Evolutionary conservation across 345 rosid genomes (phyloP).

Genomic region (Aegle marmelos): DNA sequence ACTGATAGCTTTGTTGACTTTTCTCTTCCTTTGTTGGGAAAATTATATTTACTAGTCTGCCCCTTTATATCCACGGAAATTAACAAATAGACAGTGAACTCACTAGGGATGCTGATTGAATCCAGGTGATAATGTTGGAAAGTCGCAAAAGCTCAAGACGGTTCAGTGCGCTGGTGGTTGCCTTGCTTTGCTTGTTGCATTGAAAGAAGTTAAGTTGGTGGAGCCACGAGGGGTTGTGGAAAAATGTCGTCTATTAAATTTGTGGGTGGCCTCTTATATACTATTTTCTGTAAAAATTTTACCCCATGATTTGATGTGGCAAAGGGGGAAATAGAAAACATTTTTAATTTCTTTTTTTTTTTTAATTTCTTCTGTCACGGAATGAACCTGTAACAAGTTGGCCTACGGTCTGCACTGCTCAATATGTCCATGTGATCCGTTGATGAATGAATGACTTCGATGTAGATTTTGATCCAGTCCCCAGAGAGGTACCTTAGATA

Average conservation of each 20-base stretch:
- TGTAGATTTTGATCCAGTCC: too few species aligned
- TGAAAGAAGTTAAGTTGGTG: conserved; percentile 22
- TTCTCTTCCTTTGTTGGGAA: conserved; percentile 14
- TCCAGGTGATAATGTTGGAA: conserved; percentile 19
- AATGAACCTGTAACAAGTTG: too few species aligned
- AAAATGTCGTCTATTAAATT: neutral
- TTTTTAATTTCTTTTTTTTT: too few species aligned
- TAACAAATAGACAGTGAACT: neutral
- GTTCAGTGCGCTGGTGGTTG: conserved; percentile 23
- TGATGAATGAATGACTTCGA: too few species aligned
- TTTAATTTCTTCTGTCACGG: too few species aligned
- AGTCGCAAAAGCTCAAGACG: neutral
- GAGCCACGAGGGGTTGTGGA: conserved; percentile 22
- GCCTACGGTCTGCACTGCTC: too few species aligned
- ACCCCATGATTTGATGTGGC: neutral
- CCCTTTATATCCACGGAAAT: neutral
- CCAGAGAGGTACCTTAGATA: too few species aligned
- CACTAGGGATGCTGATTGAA: neutral
- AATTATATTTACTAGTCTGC: neutral
- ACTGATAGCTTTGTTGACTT: conserved; percentile 30
- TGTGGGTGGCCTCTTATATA: conserved; percentile 11
- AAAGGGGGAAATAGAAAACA: too few species aligned
- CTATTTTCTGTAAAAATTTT: neutral
- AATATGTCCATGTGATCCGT: too few species aligned
- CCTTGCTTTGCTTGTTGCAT: conserved; percentile 10